Evolutionary conservation across 192 early-diverging fungal species (phyloP).

Genomic region (Coemansia sp.): DNA sequence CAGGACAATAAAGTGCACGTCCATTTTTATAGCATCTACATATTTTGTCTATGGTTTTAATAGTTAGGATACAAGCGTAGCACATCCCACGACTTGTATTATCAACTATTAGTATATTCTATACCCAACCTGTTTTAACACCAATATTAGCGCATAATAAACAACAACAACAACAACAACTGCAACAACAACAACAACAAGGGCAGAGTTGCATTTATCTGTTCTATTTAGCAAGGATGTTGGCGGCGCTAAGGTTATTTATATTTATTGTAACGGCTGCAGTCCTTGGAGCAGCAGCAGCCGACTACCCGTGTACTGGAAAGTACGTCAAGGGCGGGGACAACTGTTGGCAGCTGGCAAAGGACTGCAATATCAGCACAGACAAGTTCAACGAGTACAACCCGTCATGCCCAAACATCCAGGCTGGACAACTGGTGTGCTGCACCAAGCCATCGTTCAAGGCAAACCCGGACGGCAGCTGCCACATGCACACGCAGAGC

Average conservation of each 20-base stretch:
- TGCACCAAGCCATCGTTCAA: conserved; percentile 1
- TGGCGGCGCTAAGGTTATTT: neutral
- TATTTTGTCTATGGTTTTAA: no score
- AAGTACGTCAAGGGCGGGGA: neutral
- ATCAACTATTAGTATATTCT: no score
- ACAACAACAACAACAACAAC: no score
- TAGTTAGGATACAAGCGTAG: no score
- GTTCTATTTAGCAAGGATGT: no score
- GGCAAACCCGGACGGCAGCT: neutral
- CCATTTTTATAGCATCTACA: no score
- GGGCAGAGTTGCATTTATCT: no score
- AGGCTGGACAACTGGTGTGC: neutral
- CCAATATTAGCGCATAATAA: no score
- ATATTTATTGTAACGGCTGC: neutral
- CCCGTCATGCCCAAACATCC: conserved; percentile 3
- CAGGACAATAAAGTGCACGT: no score
- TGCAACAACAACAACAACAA: no score
- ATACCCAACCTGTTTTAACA: no score
- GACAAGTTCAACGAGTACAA: neutral
- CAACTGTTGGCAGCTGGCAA: conserved; percentile 3
- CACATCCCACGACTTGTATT: no score
- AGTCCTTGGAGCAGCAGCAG: neutral
- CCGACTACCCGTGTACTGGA: conserved; percentile 2
- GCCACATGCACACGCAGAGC: conserved; percentile 1
- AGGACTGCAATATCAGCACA: neutral